Base-by-base conservation (phyloP, 768 basidiomycete species). In the Podaxis carcinomalis region DNA sequence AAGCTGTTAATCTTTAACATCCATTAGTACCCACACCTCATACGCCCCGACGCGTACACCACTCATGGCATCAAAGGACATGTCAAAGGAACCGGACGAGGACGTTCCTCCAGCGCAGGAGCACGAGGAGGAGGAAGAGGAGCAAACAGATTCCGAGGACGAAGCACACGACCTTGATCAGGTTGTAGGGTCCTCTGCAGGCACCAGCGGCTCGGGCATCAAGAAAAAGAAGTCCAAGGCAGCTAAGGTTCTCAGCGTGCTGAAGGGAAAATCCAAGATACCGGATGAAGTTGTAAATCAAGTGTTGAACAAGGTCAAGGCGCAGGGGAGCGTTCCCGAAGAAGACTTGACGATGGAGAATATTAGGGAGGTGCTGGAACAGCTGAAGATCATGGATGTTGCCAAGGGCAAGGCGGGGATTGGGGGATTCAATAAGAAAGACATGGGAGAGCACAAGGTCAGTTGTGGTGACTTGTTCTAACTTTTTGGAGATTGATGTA, bases 361-460 rank as follows among this genome's bases (percentile, higher is more conserved):
- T 58, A 82, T 95, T 46, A 77, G 86, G 58, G 77, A 83, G 61
- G 87, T 85, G 3, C 70, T 95, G 62, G 84, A 92, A 65, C 88
- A 90, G 63, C 76, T 93, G 72, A 90, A 90, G 70, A 80, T 95
- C 51, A 88, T 90, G 83, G 93, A 96, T 68, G 83, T 93, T 16
- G 76, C 91, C 21, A 86, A 92, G 68, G 93, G 93, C 5, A 93
- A 94, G 70, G 77, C 84, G 40, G 92, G 89, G 9, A 64, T 89
- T 35, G 88, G 88, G 21, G 92, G 90, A 10, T 80, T 83, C 65
- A 88, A 88, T 67, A 86, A 83, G 68, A 92, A 93, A 76, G 84
- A 90, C 64, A 83, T 89, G 69, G 93, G 92, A 50, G 88, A 90
- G 70, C 93, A 97, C 70, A 96, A 95, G 80, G 95, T 93, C 65